Evolutionary conservation across 1,284 basidiomycete genomes (phyloP).

Genomic region (Tilletia caries): DNA sequence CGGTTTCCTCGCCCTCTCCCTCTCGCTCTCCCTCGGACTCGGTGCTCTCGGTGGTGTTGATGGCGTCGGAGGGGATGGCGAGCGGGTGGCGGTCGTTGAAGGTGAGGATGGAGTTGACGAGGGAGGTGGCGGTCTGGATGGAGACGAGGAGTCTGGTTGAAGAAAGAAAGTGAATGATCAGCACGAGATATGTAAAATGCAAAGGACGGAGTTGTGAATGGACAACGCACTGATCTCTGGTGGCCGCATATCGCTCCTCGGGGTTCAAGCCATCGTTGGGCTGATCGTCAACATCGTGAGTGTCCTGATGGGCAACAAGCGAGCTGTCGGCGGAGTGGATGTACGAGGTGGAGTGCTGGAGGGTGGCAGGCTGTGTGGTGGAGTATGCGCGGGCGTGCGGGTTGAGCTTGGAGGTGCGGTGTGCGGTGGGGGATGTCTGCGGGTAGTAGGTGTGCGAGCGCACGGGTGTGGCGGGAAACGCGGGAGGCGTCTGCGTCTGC

Average conservation of each 20-base stretch:
- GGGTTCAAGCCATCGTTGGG: background rate
- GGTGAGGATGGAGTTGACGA: constrained; percentile 9
- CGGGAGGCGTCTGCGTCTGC: background rate
- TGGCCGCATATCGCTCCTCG: constrained; percentile 8
- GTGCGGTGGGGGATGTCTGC: constrained; percentile 1
- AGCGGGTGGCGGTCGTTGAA: constrained; percentile 12
- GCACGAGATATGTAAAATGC: background rate
- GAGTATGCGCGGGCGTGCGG: background rate
- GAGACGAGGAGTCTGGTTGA: constrained; percentile 1
- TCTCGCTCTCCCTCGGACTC: background rate
- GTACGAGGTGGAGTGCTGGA: background rate
- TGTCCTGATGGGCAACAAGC: no score
- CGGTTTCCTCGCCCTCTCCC: background rate
- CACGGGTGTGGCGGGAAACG: background rate
- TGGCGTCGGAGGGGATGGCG: constrained; percentile 6
- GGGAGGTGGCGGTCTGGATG: background rate
- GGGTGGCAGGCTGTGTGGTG: background rate
- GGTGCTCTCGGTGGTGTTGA: background rate
- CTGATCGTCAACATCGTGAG: background rate
- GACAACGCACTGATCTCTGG: background rate
- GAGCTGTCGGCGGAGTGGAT: background rate
- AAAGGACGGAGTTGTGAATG: background rate
- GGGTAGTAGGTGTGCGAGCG: constrained; percentile 9
- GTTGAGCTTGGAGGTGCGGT: constrained; percentile 9
- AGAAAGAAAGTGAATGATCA: no score